Evolutionary conservation across 2,329 filamentous ascomycete species (phyloP), one percentile per base, ranked within the genome.

Genomic region (Endothia cerciana): DNA sequence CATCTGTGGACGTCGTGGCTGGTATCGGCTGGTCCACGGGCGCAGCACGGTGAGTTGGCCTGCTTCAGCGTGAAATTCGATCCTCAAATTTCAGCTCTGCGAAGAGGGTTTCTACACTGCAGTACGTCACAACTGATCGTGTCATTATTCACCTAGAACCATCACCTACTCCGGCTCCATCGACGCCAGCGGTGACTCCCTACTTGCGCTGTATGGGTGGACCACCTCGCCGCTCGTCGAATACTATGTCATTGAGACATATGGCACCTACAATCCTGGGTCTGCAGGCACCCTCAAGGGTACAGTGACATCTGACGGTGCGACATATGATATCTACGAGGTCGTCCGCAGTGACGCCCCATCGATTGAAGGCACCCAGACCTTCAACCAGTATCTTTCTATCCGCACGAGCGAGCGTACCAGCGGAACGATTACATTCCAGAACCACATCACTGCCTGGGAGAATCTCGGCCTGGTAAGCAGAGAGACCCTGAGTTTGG

Each of bases 391-490:
- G 73, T 81, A 76, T 71, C 79, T 78, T 77, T 79, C 76, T 25
- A 77, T 85, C 11, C 76, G 82, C 63, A 71, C 73, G 62, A 72
- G 64, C 57, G 81, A 83, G 76, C 74, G 80, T 40, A 75, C 76
- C 19, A 75, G 78, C 47, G 82, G 82, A 3, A 81, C 78, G 6
- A 78, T 85, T 61, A 82, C 77, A 11, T 76, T 77, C 8, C 73
- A 71, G 53, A 80, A 79, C 62, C 82, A 83, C 71, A 82, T 84
- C 65, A 74, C 79, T 68, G 80, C 80, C 3, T 84, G 82, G 82
- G 71, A 71, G 28, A 74, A 75, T 65, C 66, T 71, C 45, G 81
- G 81, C 11, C 69, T 81, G 60, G 60, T 62, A 43, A 56, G 49
- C 10, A 41, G 28, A 22, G 43, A 33, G 43, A n/a, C 33, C 13